Evolutionary conservation across 768 basidiomycete species (phyloP), one percentile per base, ranked within the genome.

Genomic region (Serpula lacrymans): DNA sequence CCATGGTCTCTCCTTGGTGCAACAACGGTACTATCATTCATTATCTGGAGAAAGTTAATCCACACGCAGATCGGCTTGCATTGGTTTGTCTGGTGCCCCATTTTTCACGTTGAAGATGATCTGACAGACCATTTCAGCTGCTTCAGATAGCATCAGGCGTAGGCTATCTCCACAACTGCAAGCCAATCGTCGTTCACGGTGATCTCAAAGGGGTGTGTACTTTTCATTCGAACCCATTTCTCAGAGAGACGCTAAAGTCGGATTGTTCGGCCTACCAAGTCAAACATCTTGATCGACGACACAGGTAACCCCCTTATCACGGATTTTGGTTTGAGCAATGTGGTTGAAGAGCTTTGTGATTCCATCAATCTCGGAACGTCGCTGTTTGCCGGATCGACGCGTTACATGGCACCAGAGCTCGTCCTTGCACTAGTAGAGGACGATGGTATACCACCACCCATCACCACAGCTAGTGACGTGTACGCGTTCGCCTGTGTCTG

Each of bases 1-100:
- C 73, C 13, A 80, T 82, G 77, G 77, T 82, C 0, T 81, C 80
- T 4, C 72, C 74, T 4, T 83, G 79, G 78, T 80, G 77, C 51
- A 66, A 69, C 25, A 78, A 81, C 37, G 79, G 80, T 7, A 77
- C 72, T 6, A 62, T 82, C 39, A 65, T 63, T 39, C 57, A 69
- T 17, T 82, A 78, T 51, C 57, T 80, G 43, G 67, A 64, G 41
- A 56, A 52, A 34, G 48, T 60, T 12, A 67, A 73, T 39, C 62
- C 68, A 0, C 52, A 49, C 3, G 69, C 52, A 5, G 69, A 79
- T 43, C 61, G 72, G 38, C 50, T 80, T 23, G 62, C 60, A 33
- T 51, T 82, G 54, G 79, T 82, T 33, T 36, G 71, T 53, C 36
- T 21, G 3, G 12, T 17, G 14, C 18, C 23, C 23, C 30, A 20